These are phyloP conservation scores for Fusarium pseudocircinatum DNA, from an alignment of 2,329 filamentous ascomycete genomes.

Conservation along the genomic window DNA sequence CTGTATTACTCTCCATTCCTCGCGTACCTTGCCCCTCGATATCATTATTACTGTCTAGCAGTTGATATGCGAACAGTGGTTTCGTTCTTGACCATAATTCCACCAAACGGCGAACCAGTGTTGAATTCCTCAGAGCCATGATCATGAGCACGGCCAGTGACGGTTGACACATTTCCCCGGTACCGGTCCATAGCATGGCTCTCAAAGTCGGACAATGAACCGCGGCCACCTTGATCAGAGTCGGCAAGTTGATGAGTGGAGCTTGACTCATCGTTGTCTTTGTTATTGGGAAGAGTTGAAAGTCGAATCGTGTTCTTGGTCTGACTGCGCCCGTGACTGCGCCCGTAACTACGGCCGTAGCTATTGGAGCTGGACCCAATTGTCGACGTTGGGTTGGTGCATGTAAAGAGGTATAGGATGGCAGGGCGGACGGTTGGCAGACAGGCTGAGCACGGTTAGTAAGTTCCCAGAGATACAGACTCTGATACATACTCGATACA, in stretches of 20 bases:
- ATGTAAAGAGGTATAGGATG: slow-evolving; percentile 31
- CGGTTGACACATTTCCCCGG: slow-evolving; percentile 18
- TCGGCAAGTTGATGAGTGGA: slow-evolving; percentile 39
- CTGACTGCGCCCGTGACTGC: slow-evolving; percentile 26
- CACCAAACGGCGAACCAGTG: neutral
- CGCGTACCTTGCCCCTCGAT: fast-evolving
- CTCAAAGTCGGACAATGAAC: slow-evolving; percentile 33
- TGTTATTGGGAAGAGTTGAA: slow-evolving; percentile 19
- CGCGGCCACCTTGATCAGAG: neutral
- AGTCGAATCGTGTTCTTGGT: slow-evolving; percentile 37
- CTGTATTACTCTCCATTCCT: neutral
- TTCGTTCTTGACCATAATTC: slow-evolving; percentile 42
- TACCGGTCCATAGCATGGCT: slow-evolving; percentile 33
- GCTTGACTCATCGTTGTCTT: slow-evolving; percentile 32
- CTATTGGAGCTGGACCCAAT: slow-evolving; percentile 30
- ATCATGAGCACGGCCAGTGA: slow-evolving; percentile 14
- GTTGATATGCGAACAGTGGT: slow-evolving; percentile 26
- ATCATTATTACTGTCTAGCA: neutral
- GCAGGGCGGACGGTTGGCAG: slow-evolving; percentile 37
- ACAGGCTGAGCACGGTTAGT: slow-evolving; percentile 9
- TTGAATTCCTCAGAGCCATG: neutral
- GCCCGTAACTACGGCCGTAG: slow-evolving; percentile 3
- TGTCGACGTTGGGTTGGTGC: slow-evolving; percentile 12
- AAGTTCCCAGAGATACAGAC: no score
- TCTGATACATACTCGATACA: slow-evolving; percentile 25